Evolutionary conservation across 495 filamentous ascomycete species (phyloP).

Genomic region (Penicillium salamii): DNA sequence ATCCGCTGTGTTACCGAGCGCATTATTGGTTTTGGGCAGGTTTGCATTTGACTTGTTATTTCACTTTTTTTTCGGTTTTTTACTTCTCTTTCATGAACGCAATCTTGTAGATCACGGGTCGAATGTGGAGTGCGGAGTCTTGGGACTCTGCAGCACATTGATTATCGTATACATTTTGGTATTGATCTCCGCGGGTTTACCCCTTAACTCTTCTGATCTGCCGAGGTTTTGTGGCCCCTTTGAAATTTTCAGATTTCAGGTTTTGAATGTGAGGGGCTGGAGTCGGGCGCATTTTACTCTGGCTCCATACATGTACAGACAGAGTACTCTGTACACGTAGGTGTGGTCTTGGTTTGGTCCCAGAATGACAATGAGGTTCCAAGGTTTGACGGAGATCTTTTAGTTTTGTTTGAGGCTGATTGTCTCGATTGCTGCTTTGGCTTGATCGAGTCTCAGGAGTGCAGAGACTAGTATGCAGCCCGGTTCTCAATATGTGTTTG

Average conservation of each 20-base stretch:
- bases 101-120: conserved; percentile 4
- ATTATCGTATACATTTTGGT: too few relatives aligned
- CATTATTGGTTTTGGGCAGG: conserved; percentile 6
- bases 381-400: neutral
- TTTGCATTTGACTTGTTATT: neutral
- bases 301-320: too few relatives aligned
- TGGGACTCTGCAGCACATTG: neutral
- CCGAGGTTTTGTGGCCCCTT: too few relatives aligned
- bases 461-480: neutral
- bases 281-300: too few relatives aligned
- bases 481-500: neutral
- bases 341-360: too few relatives aligned
- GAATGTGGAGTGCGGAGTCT: conserved; percentile 1
- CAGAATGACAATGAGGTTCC: too few relatives aligned
- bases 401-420: neutral
- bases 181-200: too few relatives aligned
- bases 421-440: neutral
- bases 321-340: too few relatives aligned
- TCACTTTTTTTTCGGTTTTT: conserved; percentile 2
- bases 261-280: neutral
- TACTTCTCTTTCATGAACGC: too few relatives aligned
- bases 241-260: too few relatives aligned
- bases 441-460: neutral
- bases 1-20: neutral
- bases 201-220: too few relatives aligned